Evolutionary conservation across 371 early-diverging fungal species (phyloP).

Genomic region (Massospora cicadina): DNA sequence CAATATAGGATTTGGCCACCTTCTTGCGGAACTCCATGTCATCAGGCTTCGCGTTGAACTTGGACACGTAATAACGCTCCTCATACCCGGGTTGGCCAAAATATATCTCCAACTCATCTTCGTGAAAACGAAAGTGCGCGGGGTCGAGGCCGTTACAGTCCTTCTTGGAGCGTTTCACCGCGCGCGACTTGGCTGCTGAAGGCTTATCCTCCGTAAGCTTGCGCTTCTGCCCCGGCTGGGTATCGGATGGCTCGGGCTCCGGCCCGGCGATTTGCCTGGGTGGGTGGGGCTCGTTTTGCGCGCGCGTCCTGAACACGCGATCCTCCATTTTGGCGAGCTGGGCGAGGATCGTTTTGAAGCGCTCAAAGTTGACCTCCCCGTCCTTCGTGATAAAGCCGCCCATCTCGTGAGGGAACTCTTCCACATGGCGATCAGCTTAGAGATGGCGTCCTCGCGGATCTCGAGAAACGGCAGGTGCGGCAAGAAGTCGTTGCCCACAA

Average conservation of each 20-base stretch:
- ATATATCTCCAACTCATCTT: too few species aligned
- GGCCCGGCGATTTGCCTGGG: neutral
- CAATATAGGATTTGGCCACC: constrained; percentile 67
- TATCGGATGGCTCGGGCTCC: neutral
- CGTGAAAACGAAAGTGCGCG: neutral
- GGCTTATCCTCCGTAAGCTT: neutral
- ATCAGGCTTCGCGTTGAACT: constrained; percentile 41
- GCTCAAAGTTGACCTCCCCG: constrained; percentile 57
- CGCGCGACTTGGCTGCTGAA: neutral
- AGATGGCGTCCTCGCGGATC: constrained; percentile 92
- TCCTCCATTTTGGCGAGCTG: constrained; percentile 76
- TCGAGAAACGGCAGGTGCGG: constrained; percentile 95
- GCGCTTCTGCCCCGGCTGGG: neutral
- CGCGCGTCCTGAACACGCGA: constrained; percentile 57
- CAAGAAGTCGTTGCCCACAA: constrained; percentile 99
- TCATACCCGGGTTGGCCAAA: too few species aligned
- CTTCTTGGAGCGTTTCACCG: neutral
- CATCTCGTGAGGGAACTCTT: constrained; percentile 44
- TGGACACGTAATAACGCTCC: constrained; percentile 43
- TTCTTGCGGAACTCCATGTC: constrained; percentile 27
- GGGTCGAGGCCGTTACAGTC: neutral
- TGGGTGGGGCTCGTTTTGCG: constrained; percentile 15
- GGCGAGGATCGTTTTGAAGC: constrained; percentile 54
- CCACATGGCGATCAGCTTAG: constrained; percentile 74
- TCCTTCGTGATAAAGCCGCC: constrained; percentile 76